Evolutionary conservation across 352 stramenopile genomes (phyloP).

Genomic region (Phytophthora foliorum): DNA sequence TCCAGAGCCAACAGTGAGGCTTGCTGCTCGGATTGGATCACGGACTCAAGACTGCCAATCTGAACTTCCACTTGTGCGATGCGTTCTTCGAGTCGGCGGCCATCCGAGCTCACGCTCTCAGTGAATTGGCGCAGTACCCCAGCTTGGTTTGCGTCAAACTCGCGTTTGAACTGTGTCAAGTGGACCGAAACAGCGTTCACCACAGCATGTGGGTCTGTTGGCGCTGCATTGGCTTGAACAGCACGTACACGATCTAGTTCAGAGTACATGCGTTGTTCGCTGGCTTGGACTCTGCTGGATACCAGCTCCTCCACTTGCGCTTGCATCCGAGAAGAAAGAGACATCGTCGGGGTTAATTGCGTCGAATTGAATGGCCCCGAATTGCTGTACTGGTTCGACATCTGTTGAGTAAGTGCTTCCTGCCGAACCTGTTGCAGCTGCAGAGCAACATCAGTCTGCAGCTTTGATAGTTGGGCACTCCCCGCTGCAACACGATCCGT

Average conservation of each 20-base stretch:
- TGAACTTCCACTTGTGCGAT: constrained; percentile 64
- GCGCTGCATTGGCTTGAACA: constrained; percentile 16
- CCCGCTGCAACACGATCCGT: constrained; percentile 60
- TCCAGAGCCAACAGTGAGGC: constrained; percentile 73
- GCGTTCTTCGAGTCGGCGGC: constrained; percentile 58
- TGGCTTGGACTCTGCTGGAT: constrained; percentile 38
- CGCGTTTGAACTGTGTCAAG: constrained; percentile 69
- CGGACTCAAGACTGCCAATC: constrained; percentile 55
- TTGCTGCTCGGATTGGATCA: constrained; percentile 80
- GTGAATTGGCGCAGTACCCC: constrained; percentile 58
- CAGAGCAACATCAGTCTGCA: constrained; percentile 49
- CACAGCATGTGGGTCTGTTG: constrained; percentile 44
- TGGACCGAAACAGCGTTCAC: constrained; percentile 69
- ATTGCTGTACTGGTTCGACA: constrained; percentile 17
- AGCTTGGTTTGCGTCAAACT: constrained; percentile 65
- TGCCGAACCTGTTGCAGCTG: constrained; percentile 48
- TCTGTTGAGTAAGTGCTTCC: constrained; percentile 38
- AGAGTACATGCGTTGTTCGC: constrained; percentile 38
- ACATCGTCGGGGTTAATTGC: constrained; percentile 26
- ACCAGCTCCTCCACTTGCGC: constrained; percentile 64
- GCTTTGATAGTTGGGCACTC: constrained; percentile 50
- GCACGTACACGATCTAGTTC: constrained; percentile 48
- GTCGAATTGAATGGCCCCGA: constrained; percentile 15
- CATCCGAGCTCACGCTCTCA: constrained; percentile 62
- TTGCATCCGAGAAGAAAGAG: constrained; percentile 57